Conservation (phyloP, 2,329 filamentous ascomycete species). For the Chalaropsis ovoidea region DNA sequence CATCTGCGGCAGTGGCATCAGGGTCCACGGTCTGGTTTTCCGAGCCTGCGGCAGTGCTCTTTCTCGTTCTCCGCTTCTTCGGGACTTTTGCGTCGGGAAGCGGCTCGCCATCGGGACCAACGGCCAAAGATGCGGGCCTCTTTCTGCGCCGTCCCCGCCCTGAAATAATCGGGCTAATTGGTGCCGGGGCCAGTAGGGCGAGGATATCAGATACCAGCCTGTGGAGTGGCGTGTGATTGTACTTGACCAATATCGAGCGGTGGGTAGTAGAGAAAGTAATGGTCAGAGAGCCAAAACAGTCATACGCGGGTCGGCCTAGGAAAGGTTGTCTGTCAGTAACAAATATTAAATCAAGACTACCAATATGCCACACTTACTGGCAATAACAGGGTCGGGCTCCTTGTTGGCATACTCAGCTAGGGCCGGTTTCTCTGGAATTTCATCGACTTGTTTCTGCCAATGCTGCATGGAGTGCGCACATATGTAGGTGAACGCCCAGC, state of each 20-base stretch:
- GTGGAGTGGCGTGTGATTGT: constrained; percentile 49
- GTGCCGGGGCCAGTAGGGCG: constrained; percentile 28
- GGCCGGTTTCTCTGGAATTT: constrained; percentile 34
- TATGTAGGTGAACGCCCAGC: constrained; percentile 45
- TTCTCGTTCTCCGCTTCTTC: background rate
- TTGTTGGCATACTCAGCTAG: constrained; percentile 43
- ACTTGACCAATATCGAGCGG: constrained; percentile 43
- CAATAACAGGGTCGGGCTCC: constrained; percentile 38
- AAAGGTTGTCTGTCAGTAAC: constrained; percentile 23
- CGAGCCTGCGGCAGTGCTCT: background rate
- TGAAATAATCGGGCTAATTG: background rate
- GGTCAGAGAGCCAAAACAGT: constrained; percentile 45
- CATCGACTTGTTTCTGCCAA: constrained; percentile 42
- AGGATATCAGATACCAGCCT: constrained; percentile 44
- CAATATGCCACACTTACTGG: constrained; percentile 34
- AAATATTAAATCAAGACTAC: background rate
- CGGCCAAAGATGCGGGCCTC: background rate
- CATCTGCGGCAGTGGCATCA: background rate
- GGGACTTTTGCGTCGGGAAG: constrained; percentile 17
- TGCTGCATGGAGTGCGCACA: constrained; percentile 45
- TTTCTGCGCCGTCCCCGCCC: background rate
- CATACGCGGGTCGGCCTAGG: constrained; percentile 47
- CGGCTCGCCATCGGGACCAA: constrained; percentile 27
- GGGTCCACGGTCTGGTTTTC: background rate
- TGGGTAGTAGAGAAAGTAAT: constrained; percentile 42